A percentile compares a stretch with the other conserved stretches of the same genome.
These are phyloP conservation scores for Acanthamoeba lenticulata DNA, from an alignment of 208 protist genomes.

Conservation along the genomic window DNA sequence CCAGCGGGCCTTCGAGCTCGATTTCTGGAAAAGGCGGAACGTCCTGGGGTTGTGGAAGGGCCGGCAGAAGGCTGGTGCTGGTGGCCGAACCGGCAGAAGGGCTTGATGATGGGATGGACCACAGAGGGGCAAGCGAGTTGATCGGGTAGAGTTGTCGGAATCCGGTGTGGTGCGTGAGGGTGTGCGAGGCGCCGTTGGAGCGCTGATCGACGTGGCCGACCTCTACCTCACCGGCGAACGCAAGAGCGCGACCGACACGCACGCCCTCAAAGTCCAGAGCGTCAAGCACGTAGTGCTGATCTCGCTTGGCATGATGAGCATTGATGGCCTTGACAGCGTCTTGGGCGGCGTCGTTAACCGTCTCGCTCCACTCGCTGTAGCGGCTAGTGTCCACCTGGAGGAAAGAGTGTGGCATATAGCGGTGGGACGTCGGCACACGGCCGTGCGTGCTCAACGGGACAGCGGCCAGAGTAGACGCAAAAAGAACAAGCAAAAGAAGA, in stretches of 20 bases:
- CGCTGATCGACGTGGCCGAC: background rate
- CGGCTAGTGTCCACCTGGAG: background rate
- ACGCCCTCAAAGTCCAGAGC: background rate
- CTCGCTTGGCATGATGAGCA: background rate
- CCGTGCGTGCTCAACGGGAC: no score
- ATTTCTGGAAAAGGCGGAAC: background rate
- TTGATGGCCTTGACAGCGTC: background rate
- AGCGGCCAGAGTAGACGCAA: no score
- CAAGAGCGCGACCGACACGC: background rate
- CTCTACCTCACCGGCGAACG: background rate
- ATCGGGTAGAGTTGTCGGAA: background rate
- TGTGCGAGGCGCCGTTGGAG: background rate
- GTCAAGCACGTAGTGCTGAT: background rate
- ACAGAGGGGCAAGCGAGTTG: background rate
- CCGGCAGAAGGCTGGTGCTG: background rate
- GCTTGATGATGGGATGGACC: background rate
- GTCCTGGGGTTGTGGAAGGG: background rate
- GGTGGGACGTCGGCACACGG: background rate
- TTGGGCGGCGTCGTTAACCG: background rate
- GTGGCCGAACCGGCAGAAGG: no score
- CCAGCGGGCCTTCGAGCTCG: background rate
- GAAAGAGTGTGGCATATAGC: background rate
- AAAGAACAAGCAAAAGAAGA: no score
- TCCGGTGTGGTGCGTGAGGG: background rate
- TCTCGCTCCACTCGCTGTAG: background rate